These are phyloP conservation scores for Ogataea corticis DNA, from an alignment of 805 yeast genomes.

Conservation along the genomic window DNA sequence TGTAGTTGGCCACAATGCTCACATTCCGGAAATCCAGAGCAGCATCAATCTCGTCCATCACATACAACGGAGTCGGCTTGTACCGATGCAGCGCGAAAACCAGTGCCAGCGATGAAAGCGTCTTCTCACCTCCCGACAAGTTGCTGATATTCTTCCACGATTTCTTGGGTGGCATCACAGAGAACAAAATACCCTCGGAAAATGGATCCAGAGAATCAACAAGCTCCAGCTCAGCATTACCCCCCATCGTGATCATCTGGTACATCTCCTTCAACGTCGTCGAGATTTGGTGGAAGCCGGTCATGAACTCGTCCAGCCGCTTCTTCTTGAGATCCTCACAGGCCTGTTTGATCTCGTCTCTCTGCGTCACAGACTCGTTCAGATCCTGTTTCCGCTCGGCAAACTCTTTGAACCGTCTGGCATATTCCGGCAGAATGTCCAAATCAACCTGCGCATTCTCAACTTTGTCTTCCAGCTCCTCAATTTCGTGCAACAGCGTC, in stretches of 20 bases:
- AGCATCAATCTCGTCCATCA: slow-evolving; percentile 99
- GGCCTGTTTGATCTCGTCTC: slow-evolving; percentile 62
- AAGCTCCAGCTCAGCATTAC: slow-evolving; percentile 94
- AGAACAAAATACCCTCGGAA: slow-evolving; percentile 91
- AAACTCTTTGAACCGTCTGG: slow-evolving; percentile 63
- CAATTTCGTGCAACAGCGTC: slow-evolving; percentile 51
- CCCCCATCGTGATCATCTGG: slow-evolving; percentile 98
- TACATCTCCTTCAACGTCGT: slow-evolving; percentile 93
- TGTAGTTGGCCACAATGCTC: slow-evolving; percentile 95
- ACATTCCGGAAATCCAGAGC: slow-evolving; percentile 97
- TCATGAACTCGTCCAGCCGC: slow-evolving; percentile 87
- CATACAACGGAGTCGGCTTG: slow-evolving; percentile 95
- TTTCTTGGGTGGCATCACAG: slow-evolving; percentile 99
- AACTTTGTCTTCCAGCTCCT: slow-evolving; percentile 54
- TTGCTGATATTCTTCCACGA: slow-evolving; percentile 96
- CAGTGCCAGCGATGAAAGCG: slow-evolving; percentile 88
- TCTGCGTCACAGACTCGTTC: slow-evolving; percentile 60
- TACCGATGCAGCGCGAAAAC: slow-evolving; percentile 95
- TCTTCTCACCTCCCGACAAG: slow-evolving; percentile 96
- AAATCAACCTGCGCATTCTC: slow-evolving; percentile 63
- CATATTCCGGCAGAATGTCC: slow-evolving; percentile 77
- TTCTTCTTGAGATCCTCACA: slow-evolving; percentile 71
- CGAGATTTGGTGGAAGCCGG: slow-evolving; percentile 85
- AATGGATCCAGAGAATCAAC: slow-evolving; percentile 98
- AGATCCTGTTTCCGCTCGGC: slow-evolving; percentile 62